A percentile compares a stretch with the other conserved stretches of the same genome.
phyloP scores from a whole-genome alignment of 352 stramenopile species.

The Hyphochytrium catenoides region DNA sequence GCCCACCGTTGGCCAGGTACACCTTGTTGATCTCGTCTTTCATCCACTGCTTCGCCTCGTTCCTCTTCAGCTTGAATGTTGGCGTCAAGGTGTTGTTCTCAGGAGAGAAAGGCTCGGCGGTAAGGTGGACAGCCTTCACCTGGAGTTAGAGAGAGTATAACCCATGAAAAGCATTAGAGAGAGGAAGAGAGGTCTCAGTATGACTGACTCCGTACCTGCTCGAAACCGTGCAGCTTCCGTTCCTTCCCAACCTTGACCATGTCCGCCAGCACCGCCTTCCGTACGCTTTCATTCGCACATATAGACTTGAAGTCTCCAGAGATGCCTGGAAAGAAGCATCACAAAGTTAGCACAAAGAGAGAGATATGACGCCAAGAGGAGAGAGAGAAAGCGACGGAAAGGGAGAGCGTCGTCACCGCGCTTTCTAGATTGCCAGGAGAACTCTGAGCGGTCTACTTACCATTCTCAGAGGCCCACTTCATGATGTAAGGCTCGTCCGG shows the following conservation, averaged over 20 bases:
- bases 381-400: background rate
- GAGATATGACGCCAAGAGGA: background rate
- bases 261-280: constrained; percentile 36
- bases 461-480: constrained; percentile 33
- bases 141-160: too few relatives aligned
- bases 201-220: too few relatives aligned
- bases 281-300: constrained; percentile 20
- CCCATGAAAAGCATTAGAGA: too few relatives aligned
- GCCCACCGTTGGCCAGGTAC: too few relatives aligned
- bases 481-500: constrained; percentile 65
- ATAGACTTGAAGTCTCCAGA: too few relatives aligned
- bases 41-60: constrained; percentile 61
- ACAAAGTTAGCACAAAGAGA: too few relatives aligned
- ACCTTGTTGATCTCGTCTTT: constrained; percentile 40
- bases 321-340: too few relatives aligned
- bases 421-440: background rate
- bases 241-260: constrained; percentile 31
- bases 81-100: constrained; percentile 82
- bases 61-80: constrained; percentile 87
- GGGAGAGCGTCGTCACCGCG: constrained; percentile 1
- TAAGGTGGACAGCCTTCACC: constrained; percentile 62
- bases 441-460: constrained; percentile 7
- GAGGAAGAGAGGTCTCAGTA: too few relatives aligned
- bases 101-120: constrained; percentile 52
- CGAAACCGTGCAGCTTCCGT: constrained; percentile 66